Percentiles rank a stretch among this genome's conserved stretches.
Conservation (phyloP, 1,284 basidiomycete species). For the Peniophora sp. region DNA sequence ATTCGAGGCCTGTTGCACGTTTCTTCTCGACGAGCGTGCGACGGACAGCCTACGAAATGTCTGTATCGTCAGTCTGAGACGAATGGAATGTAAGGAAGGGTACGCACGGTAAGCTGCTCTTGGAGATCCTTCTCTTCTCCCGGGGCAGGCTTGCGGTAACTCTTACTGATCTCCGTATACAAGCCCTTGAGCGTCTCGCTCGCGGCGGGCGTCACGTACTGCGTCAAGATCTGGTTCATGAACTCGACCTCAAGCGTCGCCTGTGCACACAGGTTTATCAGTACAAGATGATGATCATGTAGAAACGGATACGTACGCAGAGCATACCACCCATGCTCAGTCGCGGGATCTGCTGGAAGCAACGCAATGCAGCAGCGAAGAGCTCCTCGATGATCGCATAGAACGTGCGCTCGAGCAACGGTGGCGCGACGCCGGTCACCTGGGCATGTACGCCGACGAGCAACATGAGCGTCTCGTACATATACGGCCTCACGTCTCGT, state of each 20-base stretch:
- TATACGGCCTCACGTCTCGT: conserved; percentile 88
- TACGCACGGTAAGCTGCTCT: conserved; percentile 53
- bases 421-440: conserved; percentile 73
- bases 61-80: conserved; percentile 22
- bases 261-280: conserved; percentile 29
- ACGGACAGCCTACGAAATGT: conserved; percentile 89
- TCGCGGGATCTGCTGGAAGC: conserved; percentile 79
- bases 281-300: neutral
- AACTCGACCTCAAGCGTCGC: conserved; percentile 99
- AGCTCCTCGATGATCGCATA: conserved; percentile 79
- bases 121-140: conserved; percentile 77
- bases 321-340: conserved; percentile 99
- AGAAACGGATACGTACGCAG: conserved; percentile 48
- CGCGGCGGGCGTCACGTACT: conserved; percentile 78
- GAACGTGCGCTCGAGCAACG: conserved; percentile 78
- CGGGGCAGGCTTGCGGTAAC: conserved; percentile 63
- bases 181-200: conserved; percentile 82
- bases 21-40: conserved; percentile 83
- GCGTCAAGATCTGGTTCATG: conserved; percentile 89
- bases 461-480: conserved; percentile 84
- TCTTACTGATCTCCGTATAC: conserved; percentile 91
- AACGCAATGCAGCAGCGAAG: conserved; percentile 73
- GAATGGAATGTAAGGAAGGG: no score
- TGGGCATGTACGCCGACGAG: conserved; percentile 92
- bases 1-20: conserved; percentile 89